phyloP scores from a whole-genome alignment of 2,329 filamentous ascomycete species.

The Microsporum audouinii region DNA sequence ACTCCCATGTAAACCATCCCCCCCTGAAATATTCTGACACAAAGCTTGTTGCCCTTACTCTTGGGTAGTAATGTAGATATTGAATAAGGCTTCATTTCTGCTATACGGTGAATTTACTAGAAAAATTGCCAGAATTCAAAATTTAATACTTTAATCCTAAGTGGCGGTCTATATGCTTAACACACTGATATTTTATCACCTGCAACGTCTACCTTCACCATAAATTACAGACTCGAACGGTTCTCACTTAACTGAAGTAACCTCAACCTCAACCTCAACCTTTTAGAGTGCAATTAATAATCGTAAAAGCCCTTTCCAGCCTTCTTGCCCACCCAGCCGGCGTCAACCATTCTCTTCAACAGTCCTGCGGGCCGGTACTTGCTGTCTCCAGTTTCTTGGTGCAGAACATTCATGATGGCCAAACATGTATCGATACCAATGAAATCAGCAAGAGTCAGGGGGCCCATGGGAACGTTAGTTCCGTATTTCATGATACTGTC shows the following conservation, averaged over 20 bases:
- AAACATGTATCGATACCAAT: conserved; percentile 94
- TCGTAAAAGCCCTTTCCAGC: conserved; percentile 87
- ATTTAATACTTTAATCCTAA: background rate
- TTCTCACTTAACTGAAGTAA: background rate
- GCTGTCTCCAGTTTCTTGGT: conserved; percentile 82
- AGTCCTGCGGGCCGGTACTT: conserved; percentile 89
- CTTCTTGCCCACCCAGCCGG: conserved; percentile 97
- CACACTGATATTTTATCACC: background rate
- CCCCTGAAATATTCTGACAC: too few relatives aligned
- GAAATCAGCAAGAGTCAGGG: conserved; percentile 85
- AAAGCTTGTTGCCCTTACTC: too few relatives aligned
- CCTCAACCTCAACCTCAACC: background rate
- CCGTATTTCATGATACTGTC: conserved; percentile 99
- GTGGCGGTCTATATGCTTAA: background rate
- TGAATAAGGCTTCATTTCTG: too few relatives aligned
- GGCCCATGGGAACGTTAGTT: conserved; percentile 97
- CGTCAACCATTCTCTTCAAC: conserved; percentile 90
- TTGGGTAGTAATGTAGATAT: too few relatives aligned
- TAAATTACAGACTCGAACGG: background rate
- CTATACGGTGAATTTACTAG: background rate
- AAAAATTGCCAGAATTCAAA: background rate
- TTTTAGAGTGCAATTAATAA: conserved; percentile 8
- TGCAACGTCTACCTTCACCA: background rate
- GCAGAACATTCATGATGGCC: conserved; percentile 91
- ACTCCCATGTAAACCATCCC: too few relatives aligned